Evolutionary conservation across 768 basidiomycete genomes (phyloP).

Genomic region (Zangia roseola): DNA sequence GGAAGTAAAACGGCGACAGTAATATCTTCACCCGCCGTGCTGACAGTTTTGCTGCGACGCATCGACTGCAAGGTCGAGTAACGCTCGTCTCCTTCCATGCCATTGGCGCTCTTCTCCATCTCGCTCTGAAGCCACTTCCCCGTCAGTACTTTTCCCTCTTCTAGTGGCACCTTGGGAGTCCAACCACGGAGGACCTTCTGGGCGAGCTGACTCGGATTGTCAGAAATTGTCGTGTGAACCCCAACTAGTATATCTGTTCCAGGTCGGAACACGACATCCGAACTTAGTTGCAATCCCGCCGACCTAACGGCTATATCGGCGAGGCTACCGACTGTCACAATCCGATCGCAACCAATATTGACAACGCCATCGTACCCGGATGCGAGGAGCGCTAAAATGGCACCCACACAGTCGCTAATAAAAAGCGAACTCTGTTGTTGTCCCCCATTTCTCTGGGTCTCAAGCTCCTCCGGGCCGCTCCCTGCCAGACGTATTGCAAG

Average conservation of each 20-base stretch:
- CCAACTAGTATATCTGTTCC: slow-evolving; percentile 39
- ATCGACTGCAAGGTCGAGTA: slow-evolving; percentile 21
- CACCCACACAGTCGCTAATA: slow-evolving; percentile 56
- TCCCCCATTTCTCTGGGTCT: slow-evolving; percentile 56
- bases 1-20: slow-evolving; percentile 56
- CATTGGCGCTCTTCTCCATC: slow-evolving; percentile 26
- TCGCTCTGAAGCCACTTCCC: slow-evolving; percentile 46
- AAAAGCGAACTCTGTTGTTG: slow-evolving; percentile 57
- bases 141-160: slow-evolving; percentile 48
- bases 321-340: slow-evolving; percentile 42
- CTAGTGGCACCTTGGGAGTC: slow-evolving; percentile 40
- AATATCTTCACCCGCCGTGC: slow-evolving; percentile 33
- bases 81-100: slow-evolving; percentile 6
- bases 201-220: slow-evolving; percentile 45
- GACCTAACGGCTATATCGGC: slow-evolving; percentile 39
- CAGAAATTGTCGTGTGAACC: slow-evolving; percentile 50
- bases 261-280: slow-evolving; percentile 28
- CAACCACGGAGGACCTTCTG: slow-evolving; percentile 35
- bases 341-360: slow-evolving; percentile 52
- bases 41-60: slow-evolving; percentile 38
- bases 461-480: slow-evolving; percentile 29
- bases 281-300: slow-evolving; percentile 28
- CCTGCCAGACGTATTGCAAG: slow-evolving; percentile 28
- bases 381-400: slow-evolving; percentile 41
- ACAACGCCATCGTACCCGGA: slow-evolving; percentile 37